Evolutionary conservation across 106 monocot species (phyloP).

Genomic region (Amphibolis antarctica): DNA sequence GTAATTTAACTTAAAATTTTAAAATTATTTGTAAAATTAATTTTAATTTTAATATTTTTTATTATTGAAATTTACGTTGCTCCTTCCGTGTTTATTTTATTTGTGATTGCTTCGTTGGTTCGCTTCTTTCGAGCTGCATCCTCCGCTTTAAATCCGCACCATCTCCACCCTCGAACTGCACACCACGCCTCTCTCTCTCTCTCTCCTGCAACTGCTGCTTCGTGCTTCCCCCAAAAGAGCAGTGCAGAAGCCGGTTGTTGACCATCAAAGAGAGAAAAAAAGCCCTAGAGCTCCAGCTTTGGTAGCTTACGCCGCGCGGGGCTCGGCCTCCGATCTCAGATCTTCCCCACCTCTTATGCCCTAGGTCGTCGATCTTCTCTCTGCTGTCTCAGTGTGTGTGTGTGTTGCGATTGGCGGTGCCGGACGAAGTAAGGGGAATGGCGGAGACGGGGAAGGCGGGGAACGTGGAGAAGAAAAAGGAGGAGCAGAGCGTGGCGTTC

Average conservation of each 20-base stretch:
- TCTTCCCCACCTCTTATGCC: too few species aligned
- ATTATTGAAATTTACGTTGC: too few species aligned
- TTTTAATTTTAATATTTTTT: too few species aligned
- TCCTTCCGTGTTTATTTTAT: too few species aligned
- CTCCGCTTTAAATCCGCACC: too few species aligned
- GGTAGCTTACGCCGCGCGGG: background rate
- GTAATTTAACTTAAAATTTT: too few species aligned
- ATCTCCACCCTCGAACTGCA: background rate
- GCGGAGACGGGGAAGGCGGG: constrained; percentile 13
- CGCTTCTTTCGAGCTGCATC: too few species aligned
- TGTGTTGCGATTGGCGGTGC: background rate
- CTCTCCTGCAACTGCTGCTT: background rate
- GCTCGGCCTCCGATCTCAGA: too few species aligned
- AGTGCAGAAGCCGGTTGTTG: background rate
- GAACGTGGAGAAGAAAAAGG: constrained; percentile 60
- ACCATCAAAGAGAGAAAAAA: background rate
- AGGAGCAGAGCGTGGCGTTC: constrained; percentile 58
- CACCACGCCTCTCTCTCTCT: background rate
- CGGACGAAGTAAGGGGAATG: constrained; percentile 13
- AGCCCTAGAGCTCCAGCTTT: background rate
- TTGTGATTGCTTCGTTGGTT: too few species aligned
- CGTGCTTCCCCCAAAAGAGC: background rate
- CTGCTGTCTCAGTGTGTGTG: background rate
- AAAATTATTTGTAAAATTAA: too few species aligned
- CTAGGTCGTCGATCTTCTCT: background rate